Percentiles rank a stretch among this genome's conserved stretches.
Evolutionary conservation across 345 rosid species (phyloP).

Genomic region (Murraya koenigii): DNA sequence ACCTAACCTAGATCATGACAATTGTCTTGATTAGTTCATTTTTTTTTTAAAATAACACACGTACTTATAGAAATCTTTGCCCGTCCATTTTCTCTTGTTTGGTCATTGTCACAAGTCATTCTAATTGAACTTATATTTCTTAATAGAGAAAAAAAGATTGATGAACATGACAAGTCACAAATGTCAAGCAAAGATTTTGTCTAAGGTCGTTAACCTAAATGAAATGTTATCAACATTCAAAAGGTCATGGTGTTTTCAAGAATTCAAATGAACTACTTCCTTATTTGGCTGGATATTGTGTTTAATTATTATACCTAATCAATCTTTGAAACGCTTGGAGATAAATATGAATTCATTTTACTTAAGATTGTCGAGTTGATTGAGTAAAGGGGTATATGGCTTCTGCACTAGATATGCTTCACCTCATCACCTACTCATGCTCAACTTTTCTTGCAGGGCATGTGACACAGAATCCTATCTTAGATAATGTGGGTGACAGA

Average conservation of each 20-base stretch:
- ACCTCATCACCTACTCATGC: background rate
- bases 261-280: background rate
- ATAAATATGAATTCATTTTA: background rate
- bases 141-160: background rate
- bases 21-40: too few species aligned
- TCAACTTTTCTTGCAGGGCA: slow-evolving; percentile 13
- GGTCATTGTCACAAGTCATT: too few species aligned
- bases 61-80: too few species aligned
- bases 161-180: background rate
- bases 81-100: too few species aligned
- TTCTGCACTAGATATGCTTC: slow-evolving; percentile 16
- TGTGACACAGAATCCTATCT: background rate
- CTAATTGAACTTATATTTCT: background rate
- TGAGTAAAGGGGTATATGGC: slow-evolving; percentile 15
- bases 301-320: background rate
- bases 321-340: background rate
- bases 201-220: background rate
- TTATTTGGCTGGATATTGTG: background rate
- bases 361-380: background rate
- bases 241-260: background rate
- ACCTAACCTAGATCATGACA: too few species aligned
- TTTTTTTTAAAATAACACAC: too few species aligned
- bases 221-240: background rate
- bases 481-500: background rate
- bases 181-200: background rate